Evolutionary conservation across 768 basidiomycete genomes (phyloP).

Genomic region (Pleurotus djamor): DNA sequence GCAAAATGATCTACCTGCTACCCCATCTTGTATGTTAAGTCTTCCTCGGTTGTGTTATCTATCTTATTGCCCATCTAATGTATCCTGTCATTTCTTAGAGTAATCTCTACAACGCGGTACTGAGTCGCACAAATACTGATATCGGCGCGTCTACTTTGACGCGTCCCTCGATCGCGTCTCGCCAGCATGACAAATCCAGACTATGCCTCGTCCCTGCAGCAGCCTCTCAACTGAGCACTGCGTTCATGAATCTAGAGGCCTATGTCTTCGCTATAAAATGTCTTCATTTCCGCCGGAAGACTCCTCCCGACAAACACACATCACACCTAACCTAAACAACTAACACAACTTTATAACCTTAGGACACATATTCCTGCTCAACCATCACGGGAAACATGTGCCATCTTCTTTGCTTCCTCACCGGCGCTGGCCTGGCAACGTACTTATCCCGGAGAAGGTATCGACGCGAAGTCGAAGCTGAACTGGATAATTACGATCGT

Average conservation of each 20-base stretch:
- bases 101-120: neutral
- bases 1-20: neutral
- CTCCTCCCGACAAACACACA: neutral
- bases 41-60: neutral
- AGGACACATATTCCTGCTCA: neutral
- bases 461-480: neutral
- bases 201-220: no score
- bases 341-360: neutral
- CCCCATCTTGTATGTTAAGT: neutral
- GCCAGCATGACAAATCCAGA: no score
- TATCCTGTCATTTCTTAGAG: neutral
- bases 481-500: neutral
- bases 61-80: neutral
- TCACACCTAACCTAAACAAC: neutral
- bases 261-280: neutral
- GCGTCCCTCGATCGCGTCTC: no score
- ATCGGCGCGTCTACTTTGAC: neutral
- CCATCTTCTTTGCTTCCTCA: conserved; percentile 10
- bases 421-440: conserved; percentile 10
- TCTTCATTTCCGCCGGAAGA: neutral
- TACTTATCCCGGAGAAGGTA: neutral
- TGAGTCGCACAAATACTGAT: neutral
- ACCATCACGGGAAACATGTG: conserved; percentile 9
- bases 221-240: no score
- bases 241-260: neutral